Conservation (phyloP, 2,329 filamentous ascomycete species). For the Pseudovirgaria hyperparasitica region DNA sequence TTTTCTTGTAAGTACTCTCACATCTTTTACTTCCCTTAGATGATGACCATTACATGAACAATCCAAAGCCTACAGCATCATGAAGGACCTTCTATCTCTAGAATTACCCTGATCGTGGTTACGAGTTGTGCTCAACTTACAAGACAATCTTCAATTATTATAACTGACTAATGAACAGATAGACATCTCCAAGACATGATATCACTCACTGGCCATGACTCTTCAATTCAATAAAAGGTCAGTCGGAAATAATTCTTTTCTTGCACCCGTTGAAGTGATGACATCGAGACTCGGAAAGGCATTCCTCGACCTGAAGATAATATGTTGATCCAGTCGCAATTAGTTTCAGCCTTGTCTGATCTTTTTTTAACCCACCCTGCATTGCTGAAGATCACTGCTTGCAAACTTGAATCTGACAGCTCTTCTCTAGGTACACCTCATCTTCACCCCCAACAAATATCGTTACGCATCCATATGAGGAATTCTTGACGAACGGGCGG, state of each 20-base stretch:
- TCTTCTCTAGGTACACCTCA: constrained; percentile 19
- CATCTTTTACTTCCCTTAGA: constrained; percentile 14
- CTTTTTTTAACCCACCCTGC: constrained; percentile 11
- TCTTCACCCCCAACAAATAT: constrained; percentile 9
- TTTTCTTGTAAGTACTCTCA: not conserved
- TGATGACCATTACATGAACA: constrained; percentile 36
- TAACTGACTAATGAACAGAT: not conserved
- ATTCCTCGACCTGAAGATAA: constrained; percentile 55
- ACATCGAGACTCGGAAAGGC: constrained; percentile 52
- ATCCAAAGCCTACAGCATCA: constrained; percentile 45
- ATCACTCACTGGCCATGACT: constrained; percentile 5
- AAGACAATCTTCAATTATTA: not conserved
- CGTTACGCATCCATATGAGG: constrained; percentile 35
- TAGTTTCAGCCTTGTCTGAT: constrained; percentile 64
- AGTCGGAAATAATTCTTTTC: constrained; percentile 5
- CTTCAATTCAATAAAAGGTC: constrained; percentile 32
- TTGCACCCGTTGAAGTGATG: constrained; percentile 36
- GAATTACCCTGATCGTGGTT: constrained; percentile 40
- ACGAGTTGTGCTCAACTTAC: constrained; percentile 4
- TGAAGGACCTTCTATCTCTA: constrained; percentile 41
- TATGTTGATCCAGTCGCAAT: constrained; percentile 50
- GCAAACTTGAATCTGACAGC: constrained; percentile 6
- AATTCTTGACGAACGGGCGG: constrained; percentile 57
- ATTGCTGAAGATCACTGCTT: constrained; percentile 5
- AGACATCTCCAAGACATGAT: not conserved